Percentiles rank a stretch among this genome's conserved stretches.
phyloP scores from a whole-genome alignment of 345 rosid species.

The Ceriops decandra region DNA sequence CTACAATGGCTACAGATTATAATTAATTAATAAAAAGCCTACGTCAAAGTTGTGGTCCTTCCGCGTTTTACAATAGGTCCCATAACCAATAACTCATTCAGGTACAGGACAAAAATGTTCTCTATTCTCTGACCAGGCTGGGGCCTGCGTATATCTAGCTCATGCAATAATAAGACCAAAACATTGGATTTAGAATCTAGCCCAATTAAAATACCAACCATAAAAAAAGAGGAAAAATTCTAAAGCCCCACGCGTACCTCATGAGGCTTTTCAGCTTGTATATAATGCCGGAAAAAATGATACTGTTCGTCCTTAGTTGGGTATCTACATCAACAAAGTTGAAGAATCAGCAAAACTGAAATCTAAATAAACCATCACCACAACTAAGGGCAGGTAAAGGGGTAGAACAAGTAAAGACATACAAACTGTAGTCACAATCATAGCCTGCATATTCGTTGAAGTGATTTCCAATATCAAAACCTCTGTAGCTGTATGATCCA shows the following conservation, averaged over 20 bases:
- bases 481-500: slow-evolving; percentile 90
- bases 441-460: slow-evolving; percentile 94
- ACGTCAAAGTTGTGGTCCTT: neutral
- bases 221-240: neutral
- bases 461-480: slow-evolving; percentile 92
- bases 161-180: too few species aligned
- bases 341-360: slow-evolving; percentile 14
- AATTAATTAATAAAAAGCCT: neutral
- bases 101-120: neutral
- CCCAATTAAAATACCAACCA: neutral
- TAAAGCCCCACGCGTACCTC: slow-evolving; percentile 40
- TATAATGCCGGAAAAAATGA: slow-evolving; percentile 84
- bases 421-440: slow-evolving; percentile 89
- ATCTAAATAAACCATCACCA: neutral
- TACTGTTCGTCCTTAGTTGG: slow-evolving; percentile 80
- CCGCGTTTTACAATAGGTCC: neutral
- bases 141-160: too few species aligned
- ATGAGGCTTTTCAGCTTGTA: slow-evolving; percentile 61
- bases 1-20: neutral
- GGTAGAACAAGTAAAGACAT: slow-evolving; percentile 29
- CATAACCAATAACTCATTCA: neutral
- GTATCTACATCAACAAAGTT: slow-evolving; percentile 43
- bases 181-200: too few species aligned
- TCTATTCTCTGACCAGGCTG: neutral
- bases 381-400: neutral